Evolutionary conservation across 306 rosid species (phyloP).

Genomic region (Delonix regia): DNA sequence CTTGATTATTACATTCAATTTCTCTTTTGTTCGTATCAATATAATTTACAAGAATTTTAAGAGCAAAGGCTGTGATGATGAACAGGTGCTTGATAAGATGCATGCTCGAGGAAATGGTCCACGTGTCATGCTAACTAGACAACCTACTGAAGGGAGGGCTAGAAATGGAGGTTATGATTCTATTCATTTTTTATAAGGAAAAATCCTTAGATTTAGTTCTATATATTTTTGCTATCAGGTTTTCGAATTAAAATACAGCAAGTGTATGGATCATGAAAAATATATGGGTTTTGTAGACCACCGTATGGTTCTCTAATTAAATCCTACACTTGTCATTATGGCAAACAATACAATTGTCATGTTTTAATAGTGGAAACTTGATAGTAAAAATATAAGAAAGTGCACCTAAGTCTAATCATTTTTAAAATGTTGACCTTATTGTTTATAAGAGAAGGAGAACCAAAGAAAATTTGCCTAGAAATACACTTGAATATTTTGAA

Average conservation of each 20-base stretch:
- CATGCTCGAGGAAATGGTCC: constrained; percentile 96
- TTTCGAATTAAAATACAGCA: too few species aligned
- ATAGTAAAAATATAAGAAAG: too few species aligned
- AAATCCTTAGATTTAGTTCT: too few species aligned
- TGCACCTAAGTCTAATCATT: too few species aligned
- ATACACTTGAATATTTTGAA: background rate
- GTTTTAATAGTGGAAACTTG: too few species aligned
- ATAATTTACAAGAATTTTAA: constrained; percentile 14
- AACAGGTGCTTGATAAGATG: constrained; percentile 91
- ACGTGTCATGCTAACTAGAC: constrained; percentile 73
- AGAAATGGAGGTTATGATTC: constrained; percentile 78
- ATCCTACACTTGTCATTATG: too few species aligned
- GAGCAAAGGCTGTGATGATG: constrained; percentile 28
- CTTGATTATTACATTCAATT: too few species aligned
- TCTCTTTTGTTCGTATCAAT: constrained; percentile 4
- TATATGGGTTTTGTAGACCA: too few species aligned
- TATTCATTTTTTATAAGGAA: constrained; percentile 26
- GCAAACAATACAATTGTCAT: too few species aligned
- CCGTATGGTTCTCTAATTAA: too few species aligned
- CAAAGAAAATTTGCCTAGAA: background rate
- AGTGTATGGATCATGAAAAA: too few species aligned
- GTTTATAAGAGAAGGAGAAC: background rate
- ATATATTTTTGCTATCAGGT: too few species aligned
- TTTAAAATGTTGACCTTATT: constrained; percentile 2
- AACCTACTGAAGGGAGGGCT: constrained; percentile 96